These are phyloP conservation scores for Cladophialophora exuberans DNA, from an alignment of 2,329 filamentous ascomycete species.

Conservation along the genomic window DNA sequence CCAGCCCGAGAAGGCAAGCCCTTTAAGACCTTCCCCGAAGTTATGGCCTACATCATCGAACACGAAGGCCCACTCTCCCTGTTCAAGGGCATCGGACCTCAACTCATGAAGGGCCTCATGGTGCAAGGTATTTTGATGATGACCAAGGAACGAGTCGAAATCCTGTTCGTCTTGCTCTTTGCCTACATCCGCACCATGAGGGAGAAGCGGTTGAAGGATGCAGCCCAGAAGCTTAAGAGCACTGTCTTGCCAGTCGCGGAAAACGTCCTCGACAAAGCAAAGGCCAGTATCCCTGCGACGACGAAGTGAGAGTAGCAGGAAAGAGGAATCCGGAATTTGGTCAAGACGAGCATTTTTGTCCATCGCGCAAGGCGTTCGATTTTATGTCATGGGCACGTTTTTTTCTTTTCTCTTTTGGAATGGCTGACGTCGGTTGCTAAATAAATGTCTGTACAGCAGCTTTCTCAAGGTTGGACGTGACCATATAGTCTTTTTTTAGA, in stretches of 20 bases:
- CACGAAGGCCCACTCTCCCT: constrained; percentile 82
- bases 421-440: not conserved
- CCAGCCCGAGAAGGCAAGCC: constrained; percentile 82
- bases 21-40: constrained; percentile 90
- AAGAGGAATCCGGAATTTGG: not conserved
- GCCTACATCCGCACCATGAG: constrained; percentile 75
- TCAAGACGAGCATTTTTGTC: not conserved
- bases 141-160: constrained; percentile 95
- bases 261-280: constrained; percentile 53
- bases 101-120: constrained; percentile 87
- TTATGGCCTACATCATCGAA: constrained; percentile 91
- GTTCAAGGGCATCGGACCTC: constrained; percentile 95
- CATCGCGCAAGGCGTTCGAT: not conserved
- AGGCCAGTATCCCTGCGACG: constrained; percentile 52
- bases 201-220: constrained; percentile 69
- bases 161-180: constrained; percentile 84
- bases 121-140: constrained; percentile 98
- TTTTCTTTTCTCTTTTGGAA: not conserved
- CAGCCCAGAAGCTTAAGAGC: constrained; percentile 51
- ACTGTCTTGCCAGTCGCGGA: constrained; percentile 29
- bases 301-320: constrained; percentile 46
- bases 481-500: not conserved
- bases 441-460: constrained; percentile 5
- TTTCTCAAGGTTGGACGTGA: not conserved
- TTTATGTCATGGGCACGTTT: not conserved